phyloP scores from a whole-genome alignment of 805 yeast species.

The Sporopachydermia quercuum region DNA sequence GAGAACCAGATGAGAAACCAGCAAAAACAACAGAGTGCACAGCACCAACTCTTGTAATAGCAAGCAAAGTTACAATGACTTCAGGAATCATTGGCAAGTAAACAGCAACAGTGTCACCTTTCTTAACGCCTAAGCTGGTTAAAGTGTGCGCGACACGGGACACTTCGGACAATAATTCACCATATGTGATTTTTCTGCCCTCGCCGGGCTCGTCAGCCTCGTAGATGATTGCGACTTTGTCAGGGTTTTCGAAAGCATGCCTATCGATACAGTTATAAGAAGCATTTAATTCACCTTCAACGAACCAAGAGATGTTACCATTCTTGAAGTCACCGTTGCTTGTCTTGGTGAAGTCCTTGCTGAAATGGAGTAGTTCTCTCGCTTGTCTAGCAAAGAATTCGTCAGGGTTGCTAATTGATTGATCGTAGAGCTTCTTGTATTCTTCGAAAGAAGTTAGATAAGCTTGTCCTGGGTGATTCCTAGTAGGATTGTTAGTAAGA shows the following conservation, averaged over 20 bases:
- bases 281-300: constrained; percentile 70
- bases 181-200: constrained; percentile 48
- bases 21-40: constrained; percentile 78
- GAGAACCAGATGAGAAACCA: constrained; percentile 63
- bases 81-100: constrained; percentile 81
- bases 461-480: constrained; percentile 28
- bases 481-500: no score
- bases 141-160: constrained; percentile 59
- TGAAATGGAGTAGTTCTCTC: constrained; percentile 34
- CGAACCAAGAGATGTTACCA: constrained; percentile 50
- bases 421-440: constrained; percentile 34
- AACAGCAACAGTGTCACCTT: constrained; percentile 79
- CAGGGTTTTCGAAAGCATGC: constrained; percentile 57
- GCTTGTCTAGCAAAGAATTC: constrained; percentile 42
- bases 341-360: constrained; percentile 29
- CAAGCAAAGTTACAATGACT: constrained; percentile 61
- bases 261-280: constrained; percentile 72
- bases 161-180: constrained; percentile 56
- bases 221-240: constrained; percentile 60
- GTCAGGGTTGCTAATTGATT: constrained; percentile 41
- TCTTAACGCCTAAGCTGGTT: constrained; percentile 47
- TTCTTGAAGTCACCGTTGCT: constrained; percentile 6
- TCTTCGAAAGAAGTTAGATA: constrained; percentile 33
- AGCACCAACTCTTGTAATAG: constrained; percentile 71
- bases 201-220: constrained; percentile 71